Conservation (phyloP, 2,329 filamentous ascomycete genomes). For the Colletotrichum siamense region DNA sequence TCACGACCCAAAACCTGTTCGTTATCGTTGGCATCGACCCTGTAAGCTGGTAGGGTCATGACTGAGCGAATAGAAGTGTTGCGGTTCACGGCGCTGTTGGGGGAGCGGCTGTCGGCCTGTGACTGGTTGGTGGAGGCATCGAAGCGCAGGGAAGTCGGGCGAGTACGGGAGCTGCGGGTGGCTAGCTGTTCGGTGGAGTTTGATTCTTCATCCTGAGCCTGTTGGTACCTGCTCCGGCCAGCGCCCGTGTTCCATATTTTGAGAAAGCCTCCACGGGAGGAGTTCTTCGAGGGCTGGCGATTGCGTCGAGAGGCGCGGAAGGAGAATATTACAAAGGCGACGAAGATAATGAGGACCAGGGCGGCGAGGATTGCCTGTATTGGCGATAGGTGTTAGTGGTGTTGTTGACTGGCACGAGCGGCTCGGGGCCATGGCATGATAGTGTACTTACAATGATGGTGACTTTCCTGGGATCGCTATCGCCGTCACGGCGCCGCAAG, state of each 20-base stretch:
- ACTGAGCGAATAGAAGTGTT: slow-evolving; percentile 90
- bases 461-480: slow-evolving; percentile 7
- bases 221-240: slow-evolving; percentile 30
- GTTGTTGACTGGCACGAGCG: not conserved
- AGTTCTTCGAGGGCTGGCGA: slow-evolving; percentile 30
- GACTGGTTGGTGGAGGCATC: slow-evolving; percentile 22
- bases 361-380: slow-evolving; percentile 29
- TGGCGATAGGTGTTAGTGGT: not conserved
- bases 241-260: slow-evolving; percentile 11
- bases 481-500: not conserved
- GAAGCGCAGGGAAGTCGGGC: slow-evolving; percentile 11
- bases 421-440: not conserved
- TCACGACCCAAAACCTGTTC: slow-evolving; percentile 88
- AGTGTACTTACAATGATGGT: slow-evolving; percentile 17
- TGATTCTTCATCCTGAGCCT: slow-evolving; percentile 34
- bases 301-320: slow-evolving; percentile 33
- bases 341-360: slow-evolving; percentile 27
- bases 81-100: slow-evolving; percentile 66
- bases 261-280: slow-evolving; percentile 2
- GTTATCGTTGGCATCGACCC: slow-evolving; percentile 71
- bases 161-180: not conserved
- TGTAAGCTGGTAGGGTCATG: slow-evolving; percentile 91
- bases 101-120: slow-evolving; percentile 24
- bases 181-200: slow-evolving; percentile 8
- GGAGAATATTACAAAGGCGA: slow-evolving; percentile 24